Conservation (phyloP, 2,329 filamentous ascomycete species). For the Hypoxylon sp. region DNA sequence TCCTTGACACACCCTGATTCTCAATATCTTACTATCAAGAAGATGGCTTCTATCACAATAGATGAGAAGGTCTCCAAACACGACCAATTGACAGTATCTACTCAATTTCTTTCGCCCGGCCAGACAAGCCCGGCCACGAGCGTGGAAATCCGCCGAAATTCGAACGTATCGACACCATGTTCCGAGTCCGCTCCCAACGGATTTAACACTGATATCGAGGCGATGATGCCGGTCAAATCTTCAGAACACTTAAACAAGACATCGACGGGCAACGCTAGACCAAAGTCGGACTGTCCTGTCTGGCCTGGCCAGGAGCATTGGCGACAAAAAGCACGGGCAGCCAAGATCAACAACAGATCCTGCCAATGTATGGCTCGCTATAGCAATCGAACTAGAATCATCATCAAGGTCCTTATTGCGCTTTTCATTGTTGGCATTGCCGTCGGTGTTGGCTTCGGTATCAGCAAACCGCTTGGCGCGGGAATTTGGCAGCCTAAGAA, state of each 20-base stretch:
- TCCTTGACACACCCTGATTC: background rate
- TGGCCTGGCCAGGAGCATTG: conserved; percentile 74
- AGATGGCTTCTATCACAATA: conserved; percentile 41
- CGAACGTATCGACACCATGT: conserved; percentile 62
- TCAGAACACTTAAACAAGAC: conserved; percentile 58
- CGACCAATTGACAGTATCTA: conserved; percentile 44
- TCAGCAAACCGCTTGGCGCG: conserved; percentile 73
- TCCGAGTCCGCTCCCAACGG: conserved; percentile 63
- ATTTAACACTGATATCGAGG: conserved; percentile 72
- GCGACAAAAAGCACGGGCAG: conserved; percentile 71
- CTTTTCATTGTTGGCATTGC: conserved; percentile 68
- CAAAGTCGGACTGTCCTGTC: conserved; percentile 66
- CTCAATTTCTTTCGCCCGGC: conserved; percentile 41
- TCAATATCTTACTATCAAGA: conserved; percentile 11
- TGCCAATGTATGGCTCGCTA: conserved; percentile 69
- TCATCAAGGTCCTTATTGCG: conserved; percentile 68
- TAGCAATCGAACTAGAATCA: conserved; percentile 68
- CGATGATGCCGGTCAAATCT: conserved; percentile 61
- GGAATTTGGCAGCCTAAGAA: conserved; percentile 66
- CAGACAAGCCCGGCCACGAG: conserved; percentile 48
- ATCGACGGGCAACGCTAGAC: conserved; percentile 53
- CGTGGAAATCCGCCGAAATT: conserved; percentile 54
- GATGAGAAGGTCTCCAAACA: conserved; percentile 40
- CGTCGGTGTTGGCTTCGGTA: conserved; percentile 70
- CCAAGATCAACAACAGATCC: conserved; percentile 64